These are phyloP conservation scores for Petrea volubilis DNA, from an alignment of 257 asterid species.

Conservation along the genomic window DNA sequence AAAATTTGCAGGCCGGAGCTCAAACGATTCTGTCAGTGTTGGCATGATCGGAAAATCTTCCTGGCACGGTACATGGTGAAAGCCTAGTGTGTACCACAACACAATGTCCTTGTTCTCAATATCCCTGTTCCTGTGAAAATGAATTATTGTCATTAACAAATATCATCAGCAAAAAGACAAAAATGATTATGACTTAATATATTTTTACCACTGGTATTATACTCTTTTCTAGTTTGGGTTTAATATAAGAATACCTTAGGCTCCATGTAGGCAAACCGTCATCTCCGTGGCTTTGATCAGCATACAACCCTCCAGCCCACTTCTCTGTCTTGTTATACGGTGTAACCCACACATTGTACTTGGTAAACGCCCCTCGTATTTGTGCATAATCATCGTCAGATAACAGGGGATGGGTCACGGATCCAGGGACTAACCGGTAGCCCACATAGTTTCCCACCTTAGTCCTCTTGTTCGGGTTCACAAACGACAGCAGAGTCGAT, in stretches of 20 bases:
- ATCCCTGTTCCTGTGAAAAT: slow-evolving; percentile 52
- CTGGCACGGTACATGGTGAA: slow-evolving; percentile 64
- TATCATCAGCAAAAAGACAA: too few species aligned
- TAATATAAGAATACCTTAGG: too few species aligned
- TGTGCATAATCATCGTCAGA: slow-evolving; percentile 44
- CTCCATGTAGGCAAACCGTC: slow-evolving; percentile 47
- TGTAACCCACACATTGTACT: slow-evolving; percentile 58
- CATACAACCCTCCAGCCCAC: slow-evolving; percentile 56
- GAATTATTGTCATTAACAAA: too few species aligned
- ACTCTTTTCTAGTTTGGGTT: too few species aligned
- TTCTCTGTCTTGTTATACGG: slow-evolving; percentile 55
- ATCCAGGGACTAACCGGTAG: slow-evolving; percentile 46
- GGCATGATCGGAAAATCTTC: slow-evolving; percentile 74
- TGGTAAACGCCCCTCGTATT: slow-evolving; percentile 43
- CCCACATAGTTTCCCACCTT: slow-evolving; percentile 51
- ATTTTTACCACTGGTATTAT: too few species aligned
- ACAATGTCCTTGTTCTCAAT: slow-evolving; percentile 59
- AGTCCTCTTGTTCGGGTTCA: slow-evolving; percentile 54
- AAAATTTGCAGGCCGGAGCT: slow-evolving; percentile 60
- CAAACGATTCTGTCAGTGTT: slow-evolving; percentile 38
- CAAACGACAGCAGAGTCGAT: slow-evolving; percentile 32
- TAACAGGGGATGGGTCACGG: slow-evolving; percentile 32
- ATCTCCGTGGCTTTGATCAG: slow-evolving; percentile 60
- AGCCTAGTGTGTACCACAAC: slow-evolving; percentile 63
- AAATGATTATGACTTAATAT: too few species aligned